These are phyloP conservation scores for Eucalyptus cloeziana DNA, from an alignment of 345 rosid genomes.

Conservation along the genomic window DNA sequence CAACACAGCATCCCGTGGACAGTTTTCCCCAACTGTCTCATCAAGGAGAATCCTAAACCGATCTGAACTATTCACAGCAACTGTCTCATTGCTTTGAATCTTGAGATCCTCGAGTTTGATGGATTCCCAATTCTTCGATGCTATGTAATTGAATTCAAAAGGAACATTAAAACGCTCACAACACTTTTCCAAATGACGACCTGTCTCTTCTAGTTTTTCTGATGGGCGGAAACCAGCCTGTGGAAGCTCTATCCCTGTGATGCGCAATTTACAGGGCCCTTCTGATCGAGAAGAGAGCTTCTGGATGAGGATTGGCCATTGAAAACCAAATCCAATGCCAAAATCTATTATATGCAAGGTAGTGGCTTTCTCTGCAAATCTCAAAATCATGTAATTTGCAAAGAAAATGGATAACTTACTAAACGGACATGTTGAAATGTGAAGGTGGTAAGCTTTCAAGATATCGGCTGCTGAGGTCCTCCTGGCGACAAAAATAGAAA, in stretches of 20 bases:
- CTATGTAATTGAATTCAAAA: conserved; percentile 12
- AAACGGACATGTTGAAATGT: conserved; percentile 11
- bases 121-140: conserved; percentile 3
- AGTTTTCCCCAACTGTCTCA: background rate
- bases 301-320: conserved; percentile 15
- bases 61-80: conserved; percentile 1
- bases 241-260: conserved; percentile 23
- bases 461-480: background rate
- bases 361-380: conserved; percentile 1
- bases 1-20: conserved; percentile 10
- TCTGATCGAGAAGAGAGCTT: background rate
- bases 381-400: conserved; percentile 1
- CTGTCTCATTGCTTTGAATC: background rate
- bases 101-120: background rate
- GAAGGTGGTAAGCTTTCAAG: conserved; percentile 12
- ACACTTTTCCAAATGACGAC: conserved; percentile 2
- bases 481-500: background rate
- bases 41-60: background rate
- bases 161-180: conserved; percentile 16
- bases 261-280: conserved; percentile 15
- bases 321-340: conserved; percentile 9
- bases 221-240: conserved; percentile 16
- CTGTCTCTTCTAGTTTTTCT: conserved; percentile 12
- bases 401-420: background rate
- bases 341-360: conserved; percentile 4